phyloP scores from a whole-genome alignment of 106 monocot species.

The Amphibolis antarctica region DNA sequence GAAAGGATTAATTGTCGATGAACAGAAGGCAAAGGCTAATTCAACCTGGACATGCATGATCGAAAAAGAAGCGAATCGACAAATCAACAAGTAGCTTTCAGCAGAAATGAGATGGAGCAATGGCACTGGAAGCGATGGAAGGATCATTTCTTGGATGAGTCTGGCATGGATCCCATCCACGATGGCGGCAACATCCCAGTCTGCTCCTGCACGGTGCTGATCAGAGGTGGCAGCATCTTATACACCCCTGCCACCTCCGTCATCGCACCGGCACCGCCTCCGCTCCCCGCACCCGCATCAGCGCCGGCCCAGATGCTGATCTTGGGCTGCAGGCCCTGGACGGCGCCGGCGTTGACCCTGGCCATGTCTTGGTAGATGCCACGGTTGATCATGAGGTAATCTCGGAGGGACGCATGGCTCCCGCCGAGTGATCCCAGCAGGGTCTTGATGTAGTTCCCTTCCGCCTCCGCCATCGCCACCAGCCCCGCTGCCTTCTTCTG shows the following conservation, averaged over 20 bases:
- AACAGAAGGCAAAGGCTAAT: too few relatives aligned
- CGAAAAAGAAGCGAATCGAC: too few relatives aligned
- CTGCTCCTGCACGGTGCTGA: conserved; percentile 67
- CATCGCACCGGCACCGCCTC: conserved; percentile 17
- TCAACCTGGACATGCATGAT: too few relatives aligned
- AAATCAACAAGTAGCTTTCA: too few relatives aligned
- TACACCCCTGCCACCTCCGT: conserved; percentile 76
- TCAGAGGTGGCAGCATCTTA: conserved; percentile 59
- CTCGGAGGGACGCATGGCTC: conserved; percentile 36
- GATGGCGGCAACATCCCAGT: conserved; percentile 66
- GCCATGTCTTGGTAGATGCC: conserved; percentile 58
- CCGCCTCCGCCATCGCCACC: conserved; percentile 29
- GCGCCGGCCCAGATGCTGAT: conserved; percentile 49
- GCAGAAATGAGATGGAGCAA: too few relatives aligned
- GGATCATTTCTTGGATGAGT: neutral
- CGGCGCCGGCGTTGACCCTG: conserved; percentile 38
- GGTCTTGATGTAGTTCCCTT: conserved; percentile 26
- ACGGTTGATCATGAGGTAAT: conserved; percentile 59
- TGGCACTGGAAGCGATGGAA: too few relatives aligned
- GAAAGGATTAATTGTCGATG: too few relatives aligned
- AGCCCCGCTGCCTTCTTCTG: conserved; percentile 50
- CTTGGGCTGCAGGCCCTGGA: conserved; percentile 48
- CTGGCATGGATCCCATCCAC: conserved; percentile 44
- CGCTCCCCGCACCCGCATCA: conserved; percentile 8
- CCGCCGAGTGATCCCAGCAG: conserved; percentile 34